Evolutionary conservation across 257 asterid genomes (phyloP).

Genomic region (Verbascum thapsus): DNA sequence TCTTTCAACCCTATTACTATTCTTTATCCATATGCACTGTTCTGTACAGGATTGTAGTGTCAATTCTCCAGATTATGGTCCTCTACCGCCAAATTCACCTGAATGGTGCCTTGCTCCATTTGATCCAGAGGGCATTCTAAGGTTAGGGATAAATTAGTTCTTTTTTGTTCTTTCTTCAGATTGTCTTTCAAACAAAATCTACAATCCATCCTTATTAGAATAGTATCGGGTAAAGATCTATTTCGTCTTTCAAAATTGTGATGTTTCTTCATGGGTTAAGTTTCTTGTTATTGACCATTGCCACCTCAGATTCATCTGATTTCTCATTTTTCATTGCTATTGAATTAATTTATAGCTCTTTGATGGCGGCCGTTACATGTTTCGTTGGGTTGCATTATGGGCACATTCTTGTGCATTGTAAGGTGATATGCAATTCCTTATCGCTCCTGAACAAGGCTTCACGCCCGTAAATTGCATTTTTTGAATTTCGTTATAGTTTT

Average conservation of each 20-base stretch:
- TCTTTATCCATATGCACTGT: constrained; percentile 3
- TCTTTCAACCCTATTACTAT: constrained; percentile 2
- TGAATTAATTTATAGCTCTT: constrained; percentile 55
- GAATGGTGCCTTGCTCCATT: constrained; percentile 94
- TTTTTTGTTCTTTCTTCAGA: constrained; percentile 12
- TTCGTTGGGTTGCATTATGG: constrained; percentile 84
- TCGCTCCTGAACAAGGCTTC: constrained; percentile 21
- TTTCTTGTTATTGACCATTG: constrained; percentile 25
- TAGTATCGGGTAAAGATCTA: constrained; percentile 8
- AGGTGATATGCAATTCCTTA: constrained; percentile 47
- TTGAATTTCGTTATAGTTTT: constrained; percentile 9
- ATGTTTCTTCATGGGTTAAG: constrained; percentile 3
- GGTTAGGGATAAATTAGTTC: constrained; percentile 43
- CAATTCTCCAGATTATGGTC: constrained; percentile 91
- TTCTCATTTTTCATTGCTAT: constrained; percentile 29
- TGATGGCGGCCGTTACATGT: constrained; percentile 89
- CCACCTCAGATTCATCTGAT: constrained; percentile 12
- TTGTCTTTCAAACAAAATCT: constrained; percentile 10
- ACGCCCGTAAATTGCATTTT: constrained; percentile 19
- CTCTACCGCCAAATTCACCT: constrained; percentile 76
- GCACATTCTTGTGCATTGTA: constrained; percentile 74
- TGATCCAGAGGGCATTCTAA: constrained; percentile 92
- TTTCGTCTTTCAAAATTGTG: not conserved
- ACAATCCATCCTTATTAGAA: not conserved
- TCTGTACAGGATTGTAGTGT: constrained; percentile 74